Conservation (phyloP, 2,329 filamentous ascomycete genomes). For the Colletotrichum plurivorum region DNA sequence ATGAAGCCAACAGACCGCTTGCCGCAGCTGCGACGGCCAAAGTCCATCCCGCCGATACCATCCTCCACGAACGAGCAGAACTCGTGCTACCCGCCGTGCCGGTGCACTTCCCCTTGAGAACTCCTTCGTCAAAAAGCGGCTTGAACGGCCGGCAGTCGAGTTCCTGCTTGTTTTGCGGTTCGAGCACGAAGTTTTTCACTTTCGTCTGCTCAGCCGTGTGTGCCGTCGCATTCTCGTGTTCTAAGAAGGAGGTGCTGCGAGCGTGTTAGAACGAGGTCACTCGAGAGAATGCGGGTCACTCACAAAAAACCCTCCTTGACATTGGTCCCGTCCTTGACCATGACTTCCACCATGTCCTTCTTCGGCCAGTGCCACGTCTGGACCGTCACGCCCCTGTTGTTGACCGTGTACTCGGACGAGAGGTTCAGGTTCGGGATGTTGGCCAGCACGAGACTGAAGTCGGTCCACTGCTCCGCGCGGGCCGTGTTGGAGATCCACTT, state of each 20-base stretch:
- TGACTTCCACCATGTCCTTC: not conserved
- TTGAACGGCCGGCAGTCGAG: not conserved
- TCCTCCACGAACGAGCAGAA: not conserved
- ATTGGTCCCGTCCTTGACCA: not conserved
- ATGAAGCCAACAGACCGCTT: too few species aligned
- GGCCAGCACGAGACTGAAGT: not conserved
- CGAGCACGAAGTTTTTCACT: not conserved
- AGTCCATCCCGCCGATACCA: not conserved
- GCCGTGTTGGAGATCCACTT: not conserved
- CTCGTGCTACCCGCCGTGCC: not conserved
- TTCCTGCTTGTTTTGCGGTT: not conserved
- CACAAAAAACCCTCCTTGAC: not conserved
- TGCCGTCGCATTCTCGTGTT: not conserved
- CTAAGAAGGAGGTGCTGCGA: not conserved
- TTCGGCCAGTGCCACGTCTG: constrained; percentile 14
- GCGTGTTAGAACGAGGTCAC: not conserved
- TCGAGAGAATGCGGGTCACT: not conserved
- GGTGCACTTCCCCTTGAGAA: not conserved
- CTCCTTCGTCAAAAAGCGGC: not conserved
- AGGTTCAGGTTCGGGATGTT: not conserved
- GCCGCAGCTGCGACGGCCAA: not conserved
- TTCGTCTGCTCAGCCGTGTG: not conserved
- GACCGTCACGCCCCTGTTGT: not conserved
- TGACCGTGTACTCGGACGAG: constrained; percentile 4
- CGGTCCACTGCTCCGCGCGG: not conserved